A percentile compares a stretch with the other conserved stretches of the same genome.
Conservation (phyloP, 345 rosid genomes). For the Hibiscus mutabilis region DNA sequence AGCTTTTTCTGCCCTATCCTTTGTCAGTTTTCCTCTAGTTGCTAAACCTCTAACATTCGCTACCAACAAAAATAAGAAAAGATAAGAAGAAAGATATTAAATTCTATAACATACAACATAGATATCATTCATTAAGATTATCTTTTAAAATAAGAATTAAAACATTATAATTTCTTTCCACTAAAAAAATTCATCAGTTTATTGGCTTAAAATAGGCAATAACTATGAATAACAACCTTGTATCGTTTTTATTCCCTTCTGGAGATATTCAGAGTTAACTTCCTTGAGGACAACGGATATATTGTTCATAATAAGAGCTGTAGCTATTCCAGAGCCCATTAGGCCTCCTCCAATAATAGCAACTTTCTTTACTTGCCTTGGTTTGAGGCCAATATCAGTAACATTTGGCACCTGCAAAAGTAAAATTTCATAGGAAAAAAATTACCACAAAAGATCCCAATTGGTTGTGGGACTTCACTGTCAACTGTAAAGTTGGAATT, state of each 20-base stretch:
- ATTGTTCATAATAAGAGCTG: conserved; percentile 63
- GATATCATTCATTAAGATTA: neutral
- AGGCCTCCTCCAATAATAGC: conserved; percentile 98
- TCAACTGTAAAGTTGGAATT: conserved; percentile 4
- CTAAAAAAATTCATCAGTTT: neutral
- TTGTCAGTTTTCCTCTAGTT: conserved; percentile 54
- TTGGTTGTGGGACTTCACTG: conserved; percentile 7
- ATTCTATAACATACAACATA: conserved; percentile 3
- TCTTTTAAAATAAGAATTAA: neutral
- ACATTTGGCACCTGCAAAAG: conserved; percentile 76
- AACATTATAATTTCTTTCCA: neutral
- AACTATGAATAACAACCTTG: conserved; percentile 44
- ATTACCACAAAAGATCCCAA: neutral
- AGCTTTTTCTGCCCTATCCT: conserved; percentile 67
- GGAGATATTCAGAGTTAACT: conserved; percentile 75
- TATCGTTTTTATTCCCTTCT: conserved; percentile 60
- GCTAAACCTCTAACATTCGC: conserved; percentile 70
- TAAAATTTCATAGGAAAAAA: conserved; percentile 5
- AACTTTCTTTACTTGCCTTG: conserved; percentile 65
- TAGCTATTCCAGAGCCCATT: conserved; percentile 97
- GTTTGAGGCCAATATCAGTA: conserved; percentile 81
- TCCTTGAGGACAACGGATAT: conserved; percentile 78
- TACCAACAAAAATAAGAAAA: conserved; percentile 26
- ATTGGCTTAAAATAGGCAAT: neutral
- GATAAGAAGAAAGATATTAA: neutral